A percentile compares a stretch with the other conserved stretches of the same genome.
Conservation (phyloP, 139 green algal species). For the Ostreobium quekettii region DNA sequence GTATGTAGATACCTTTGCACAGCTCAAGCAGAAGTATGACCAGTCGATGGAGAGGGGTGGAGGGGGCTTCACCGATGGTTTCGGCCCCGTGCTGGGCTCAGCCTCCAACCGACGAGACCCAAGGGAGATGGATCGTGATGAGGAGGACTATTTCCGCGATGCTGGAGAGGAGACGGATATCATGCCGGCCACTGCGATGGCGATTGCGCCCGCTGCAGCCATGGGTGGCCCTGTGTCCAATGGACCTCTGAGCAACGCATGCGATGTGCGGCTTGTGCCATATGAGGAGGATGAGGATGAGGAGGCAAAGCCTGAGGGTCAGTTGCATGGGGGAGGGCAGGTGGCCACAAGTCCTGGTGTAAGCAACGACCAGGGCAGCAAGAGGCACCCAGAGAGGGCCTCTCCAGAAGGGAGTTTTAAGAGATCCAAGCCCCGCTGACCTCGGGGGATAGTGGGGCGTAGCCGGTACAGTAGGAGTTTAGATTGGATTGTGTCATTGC, state of each 20-base stretch:
- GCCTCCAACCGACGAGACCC: constrained; percentile 30
- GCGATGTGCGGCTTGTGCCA: constrained; percentile 10
- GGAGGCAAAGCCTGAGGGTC: not conserved
- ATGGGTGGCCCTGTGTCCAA: not conserved
- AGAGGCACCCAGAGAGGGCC: no score
- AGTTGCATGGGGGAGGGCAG: no score
- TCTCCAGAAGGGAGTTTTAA: no score
- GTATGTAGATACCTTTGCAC: constrained; percentile 81
- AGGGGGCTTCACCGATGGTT: not conserved
- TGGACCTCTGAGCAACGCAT: not conserved
- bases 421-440: no score
- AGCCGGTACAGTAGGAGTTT: no score
- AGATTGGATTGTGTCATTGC: no score
- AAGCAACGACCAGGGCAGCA: no score
- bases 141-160: constrained; percentile 67
- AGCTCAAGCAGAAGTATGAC: constrained; percentile 68
- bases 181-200: not conserved
- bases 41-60: constrained; percentile 28
- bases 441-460: no score
- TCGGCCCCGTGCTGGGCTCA: not conserved
- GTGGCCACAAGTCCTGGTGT: no score
- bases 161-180: constrained; percentile 20
- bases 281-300: constrained; percentile 28
- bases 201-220: not conserved
- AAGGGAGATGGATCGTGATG: constrained; percentile 47